Evolutionary conservation across 805 yeast genomes (phyloP).

Genomic region (Metschnikowia noctiluminum): DNA sequence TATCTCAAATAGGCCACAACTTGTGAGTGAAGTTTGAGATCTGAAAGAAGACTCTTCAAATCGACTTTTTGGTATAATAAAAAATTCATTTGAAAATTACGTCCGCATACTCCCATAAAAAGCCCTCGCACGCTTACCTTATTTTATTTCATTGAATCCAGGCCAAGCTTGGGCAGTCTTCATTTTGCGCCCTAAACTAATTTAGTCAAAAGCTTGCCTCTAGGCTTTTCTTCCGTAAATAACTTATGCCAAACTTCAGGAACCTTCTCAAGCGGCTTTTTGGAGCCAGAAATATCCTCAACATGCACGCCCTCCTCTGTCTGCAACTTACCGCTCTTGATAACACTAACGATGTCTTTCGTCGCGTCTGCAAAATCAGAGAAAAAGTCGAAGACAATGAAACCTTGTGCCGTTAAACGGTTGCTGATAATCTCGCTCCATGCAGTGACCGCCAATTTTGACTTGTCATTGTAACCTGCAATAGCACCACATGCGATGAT

Average conservation of each 20-base stretch:
- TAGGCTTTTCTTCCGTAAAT: slow-evolving; percentile 19
- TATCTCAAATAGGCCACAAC: too few species aligned
- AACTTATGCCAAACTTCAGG: slow-evolving; percentile 17
- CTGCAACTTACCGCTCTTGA: slow-evolving; percentile 41
- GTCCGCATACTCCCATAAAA: too few species aligned
- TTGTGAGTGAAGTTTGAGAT: too few species aligned
- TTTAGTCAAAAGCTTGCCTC: slow-evolving; percentile 18
- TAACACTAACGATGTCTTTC: slow-evolving; percentile 30
- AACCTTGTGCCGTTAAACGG: slow-evolving; percentile 52
- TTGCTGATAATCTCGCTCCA: slow-evolving; percentile 46
- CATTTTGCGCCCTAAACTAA: slow-evolving; percentile 3
- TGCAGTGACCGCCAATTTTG: slow-evolving; percentile 33
- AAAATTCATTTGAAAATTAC: too few species aligned
- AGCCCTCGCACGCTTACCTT: too few species aligned
- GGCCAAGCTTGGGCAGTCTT: too few species aligned
- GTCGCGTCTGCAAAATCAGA: slow-evolving; percentile 38
- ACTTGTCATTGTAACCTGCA: slow-evolving; percentile 50
- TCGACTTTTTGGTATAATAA: too few species aligned
- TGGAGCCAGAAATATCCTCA: slow-evolving; percentile 38
- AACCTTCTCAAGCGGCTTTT: slow-evolving; percentile 12
- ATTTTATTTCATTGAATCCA: too few species aligned
- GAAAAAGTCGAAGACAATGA: slow-evolving; percentile 46
- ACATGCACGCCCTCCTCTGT: slow-evolving; percentile 34
- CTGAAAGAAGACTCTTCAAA: too few species aligned
- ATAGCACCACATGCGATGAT: slow-evolving; percentile 65